These are phyloP conservation scores for Pharnaceum exiguum DNA, from an alignment of 148 eudicot genomes.

Conservation along the genomic window DNA sequence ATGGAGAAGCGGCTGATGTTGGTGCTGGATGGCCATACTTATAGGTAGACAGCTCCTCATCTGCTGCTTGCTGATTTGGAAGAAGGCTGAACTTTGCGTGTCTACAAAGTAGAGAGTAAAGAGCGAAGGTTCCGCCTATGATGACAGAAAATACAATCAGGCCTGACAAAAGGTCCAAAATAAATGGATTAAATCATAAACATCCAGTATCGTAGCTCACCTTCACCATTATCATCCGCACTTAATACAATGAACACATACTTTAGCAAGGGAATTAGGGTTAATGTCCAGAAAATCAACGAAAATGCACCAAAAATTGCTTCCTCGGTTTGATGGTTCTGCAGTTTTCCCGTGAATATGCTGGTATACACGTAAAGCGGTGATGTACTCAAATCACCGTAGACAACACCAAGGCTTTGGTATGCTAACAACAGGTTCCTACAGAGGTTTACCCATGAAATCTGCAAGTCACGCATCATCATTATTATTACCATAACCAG, in stretches of 20 bases:
- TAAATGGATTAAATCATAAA: background rate
- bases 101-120: conserved; percentile 90
- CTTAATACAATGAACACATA: conserved; percentile 65
- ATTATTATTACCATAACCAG: background rate
- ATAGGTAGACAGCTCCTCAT: conserved; percentile 88
- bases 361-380: conserved; percentile 88
- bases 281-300: conserved; percentile 84
- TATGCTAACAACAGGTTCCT: conserved; percentile 75
- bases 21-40: conserved; percentile 50
- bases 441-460: conserved; percentile 44
- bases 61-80: conserved; percentile 99
- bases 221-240: conserved; percentile 98
- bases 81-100: conserved; percentile 90
- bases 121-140: conserved; percentile 94
- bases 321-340: conserved; percentile 49
- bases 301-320: conserved; percentile 86
- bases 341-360: conserved; percentile 54
- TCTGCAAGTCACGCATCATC: conserved; percentile 41
- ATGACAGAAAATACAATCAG: conserved; percentile 10
- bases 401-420: conserved; percentile 93
- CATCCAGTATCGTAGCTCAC: conserved; percentile 32
- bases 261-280: conserved; percentile 85
- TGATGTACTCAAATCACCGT: conserved; percentile 92
- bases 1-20: conserved; percentile 31
- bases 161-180: background rate